Conservation (phyloP, 805 yeast species). For the Candida boidinii region DNA sequence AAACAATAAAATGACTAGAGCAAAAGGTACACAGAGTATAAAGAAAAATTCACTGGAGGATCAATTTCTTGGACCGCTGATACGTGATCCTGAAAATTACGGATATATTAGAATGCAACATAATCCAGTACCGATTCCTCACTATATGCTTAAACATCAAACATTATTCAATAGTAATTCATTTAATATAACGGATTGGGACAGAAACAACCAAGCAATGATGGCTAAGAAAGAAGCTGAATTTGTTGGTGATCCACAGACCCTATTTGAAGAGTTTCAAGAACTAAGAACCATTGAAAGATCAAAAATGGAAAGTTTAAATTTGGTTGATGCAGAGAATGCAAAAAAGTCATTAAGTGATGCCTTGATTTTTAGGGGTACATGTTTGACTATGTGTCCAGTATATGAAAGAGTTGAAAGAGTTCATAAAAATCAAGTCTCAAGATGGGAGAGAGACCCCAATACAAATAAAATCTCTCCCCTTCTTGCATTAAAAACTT, state of each 20-base stretch:
- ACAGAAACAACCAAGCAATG: conserved; percentile 55
- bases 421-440: conserved; percentile 79
- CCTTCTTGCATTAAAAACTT: conserved; percentile 73
- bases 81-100: conserved; percentile 16
- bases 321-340: conserved; percentile 83
- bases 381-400: conserved; percentile 94
- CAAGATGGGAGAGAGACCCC: conserved; percentile 64
- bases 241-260: conserved; percentile 46
- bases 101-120: conserved; percentile 19
- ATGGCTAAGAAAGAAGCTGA: conserved; percentile 45
- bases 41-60: conserved; percentile 8
- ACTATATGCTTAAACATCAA: conserved; percentile 23
- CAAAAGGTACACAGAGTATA: too few species aligned
- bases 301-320: conserved; percentile 64
- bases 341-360: conserved; percentile 75
- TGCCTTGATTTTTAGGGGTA: conserved; percentile 81
- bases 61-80: conserved; percentile 22
- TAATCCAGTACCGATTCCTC: conserved; percentile 16
- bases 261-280: conserved; percentile 68
- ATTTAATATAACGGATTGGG: conserved; percentile 51
- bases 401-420: conserved; percentile 84
- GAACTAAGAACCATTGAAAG: conserved; percentile 70
- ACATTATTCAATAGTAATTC: conserved; percentile 26
- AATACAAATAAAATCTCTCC: conserved; percentile 48
- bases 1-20: too few species aligned